phyloP scores from a whole-genome alignment of 78 protist genomes.

The Protostelium mycophagum region DNA sequence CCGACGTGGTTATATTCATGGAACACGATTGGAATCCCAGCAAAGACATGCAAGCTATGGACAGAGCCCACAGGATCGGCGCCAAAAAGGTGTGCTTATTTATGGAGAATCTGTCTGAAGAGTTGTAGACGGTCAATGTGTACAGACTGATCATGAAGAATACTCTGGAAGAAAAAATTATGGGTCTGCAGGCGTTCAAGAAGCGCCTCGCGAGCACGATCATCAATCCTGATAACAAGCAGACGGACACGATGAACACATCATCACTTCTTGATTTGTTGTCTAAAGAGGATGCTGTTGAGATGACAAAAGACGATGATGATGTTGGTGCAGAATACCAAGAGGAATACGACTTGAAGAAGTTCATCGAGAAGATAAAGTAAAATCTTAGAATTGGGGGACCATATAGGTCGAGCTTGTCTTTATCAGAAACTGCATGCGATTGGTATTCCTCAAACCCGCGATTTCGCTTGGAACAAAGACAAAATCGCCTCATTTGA shows the following conservation, averaged over 20 bases:
- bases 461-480: too few relatives aligned
- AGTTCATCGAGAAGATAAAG: neutral
- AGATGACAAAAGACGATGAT: neutral
- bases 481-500: too few relatives aligned
- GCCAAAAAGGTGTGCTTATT: constrained; percentile 57
- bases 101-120: neutral
- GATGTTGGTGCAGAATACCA: neutral
- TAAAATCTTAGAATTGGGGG: too few relatives aligned
- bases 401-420: too few relatives aligned
- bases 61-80: constrained; percentile 95
- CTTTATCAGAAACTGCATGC: too few relatives aligned
- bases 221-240: constrained; percentile 73
- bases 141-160: constrained; percentile 87
- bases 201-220: constrained; percentile 75
- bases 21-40: constrained; percentile 99
- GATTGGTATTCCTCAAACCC: too few relatives aligned
- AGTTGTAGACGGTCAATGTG: constrained; percentile 75
- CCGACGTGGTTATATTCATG: constrained; percentile 95
- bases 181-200: constrained; percentile 93
- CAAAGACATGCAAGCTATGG: constrained; percentile 96
- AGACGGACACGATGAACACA: constrained; percentile 66
- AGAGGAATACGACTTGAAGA: neutral
- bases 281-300: neutral
- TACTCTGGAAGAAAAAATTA: constrained; percentile 93
- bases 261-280: constrained; percentile 54